Evolutionary conservation across 2,329 filamentous ascomycete species (phyloP).

Genomic region (Cercospora janseana): DNA sequence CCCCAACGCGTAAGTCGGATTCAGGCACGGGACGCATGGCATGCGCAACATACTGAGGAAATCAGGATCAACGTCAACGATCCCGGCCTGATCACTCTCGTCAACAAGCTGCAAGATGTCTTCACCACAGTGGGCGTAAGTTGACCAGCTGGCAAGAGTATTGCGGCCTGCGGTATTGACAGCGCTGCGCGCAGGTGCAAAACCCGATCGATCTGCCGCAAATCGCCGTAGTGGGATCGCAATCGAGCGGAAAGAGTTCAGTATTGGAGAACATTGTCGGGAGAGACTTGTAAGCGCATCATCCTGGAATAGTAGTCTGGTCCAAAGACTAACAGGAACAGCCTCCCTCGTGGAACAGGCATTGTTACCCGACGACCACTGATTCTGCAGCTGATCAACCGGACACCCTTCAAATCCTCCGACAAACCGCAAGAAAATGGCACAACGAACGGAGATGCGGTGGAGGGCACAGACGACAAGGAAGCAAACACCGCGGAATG

Average conservation of each 20-base stretch:
- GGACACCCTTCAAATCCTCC: conserved; percentile 51
- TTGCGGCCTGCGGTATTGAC: conserved; percentile 22
- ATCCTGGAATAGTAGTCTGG: background rate
- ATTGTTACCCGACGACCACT: conserved; percentile 96
- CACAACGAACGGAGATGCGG: conserved; percentile 66
- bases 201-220: conserved; percentile 98
- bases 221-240: conserved; percentile 96
- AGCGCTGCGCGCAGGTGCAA: conserved; percentile 66
- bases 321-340: conserved; percentile 43
- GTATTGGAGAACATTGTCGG: conserved; percentile 98
- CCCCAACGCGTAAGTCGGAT: conserved; percentile 33
- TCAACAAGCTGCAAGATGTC: conserved; percentile 99
- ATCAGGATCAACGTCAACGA: conserved; percentile 69
- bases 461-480: conserved; percentile 70
- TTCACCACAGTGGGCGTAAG: conserved; percentile 90
- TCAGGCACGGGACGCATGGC: background rate
- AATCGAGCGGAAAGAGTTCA: conserved; percentile 99
- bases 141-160: conserved; percentile 30
- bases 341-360: conserved; percentile 92
- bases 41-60: conserved; percentile 11
- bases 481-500: conserved; percentile 93
- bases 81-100: conserved; percentile 70
- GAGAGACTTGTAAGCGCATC: conserved; percentile 81
- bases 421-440: conserved; percentile 68
- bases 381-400: conserved; percentile 97